Conservation (phyloP, 2,329 filamentous ascomycete species). For the Periglandula ipomoeae region DNA sequence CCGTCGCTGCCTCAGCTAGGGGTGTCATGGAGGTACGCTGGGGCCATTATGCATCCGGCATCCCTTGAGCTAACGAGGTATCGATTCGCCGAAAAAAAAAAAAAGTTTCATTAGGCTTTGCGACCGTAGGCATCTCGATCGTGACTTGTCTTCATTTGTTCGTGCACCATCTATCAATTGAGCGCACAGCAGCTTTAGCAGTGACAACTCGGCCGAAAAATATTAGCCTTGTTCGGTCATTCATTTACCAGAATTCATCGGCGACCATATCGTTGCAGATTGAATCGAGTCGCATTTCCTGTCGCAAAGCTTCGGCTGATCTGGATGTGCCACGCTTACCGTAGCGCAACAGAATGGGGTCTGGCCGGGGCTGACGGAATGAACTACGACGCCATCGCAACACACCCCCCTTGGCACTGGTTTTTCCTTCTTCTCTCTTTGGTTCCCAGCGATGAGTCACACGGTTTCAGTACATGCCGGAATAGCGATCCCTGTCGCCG, state of each 20-base stretch:
- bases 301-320: not conserved
- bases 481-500: conserved; percentile 9
- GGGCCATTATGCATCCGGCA: not conserved
- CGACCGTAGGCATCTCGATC: not conserved
- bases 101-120: not conserved
- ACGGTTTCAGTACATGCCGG: conserved; percentile 13
- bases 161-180: not conserved
- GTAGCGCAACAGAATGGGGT: conserved; percentile 3
- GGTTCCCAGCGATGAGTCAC: conserved; percentile 14
- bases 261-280: no score
- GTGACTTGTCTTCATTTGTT: not conserved
- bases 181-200: no score
- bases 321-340: not conserved
- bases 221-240: no score
- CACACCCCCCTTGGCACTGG: not conserved
- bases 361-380: conserved; percentile 9
- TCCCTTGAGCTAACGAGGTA: conserved; percentile 4
- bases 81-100: not conserved
- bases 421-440: conserved; percentile 10
- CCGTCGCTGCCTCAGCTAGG: conserved; percentile 10
- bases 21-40: conserved; percentile 4
- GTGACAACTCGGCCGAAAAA: no score
- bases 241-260: no score
- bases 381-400: conserved; percentile 9
- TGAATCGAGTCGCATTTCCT: not conserved